Conservation (phyloP, 176 grass and related monocot genomes). For the Oryza officinalis region DNA sequence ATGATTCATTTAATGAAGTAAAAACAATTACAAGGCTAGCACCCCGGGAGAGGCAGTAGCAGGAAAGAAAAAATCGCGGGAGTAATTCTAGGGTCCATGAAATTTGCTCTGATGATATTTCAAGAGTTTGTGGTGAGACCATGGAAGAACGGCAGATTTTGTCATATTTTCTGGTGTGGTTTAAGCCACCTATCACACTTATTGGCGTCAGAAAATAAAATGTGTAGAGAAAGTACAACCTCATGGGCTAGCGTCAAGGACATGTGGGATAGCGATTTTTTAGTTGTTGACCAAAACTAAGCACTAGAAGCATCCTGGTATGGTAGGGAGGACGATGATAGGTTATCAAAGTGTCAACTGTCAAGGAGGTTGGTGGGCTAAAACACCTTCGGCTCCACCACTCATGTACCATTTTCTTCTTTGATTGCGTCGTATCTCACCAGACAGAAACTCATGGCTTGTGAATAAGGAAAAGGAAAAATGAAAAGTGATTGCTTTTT, state of each 20-base stretch:
- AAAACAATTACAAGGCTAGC: no score
- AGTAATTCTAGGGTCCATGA: not conserved
- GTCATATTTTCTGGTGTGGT: not conserved
- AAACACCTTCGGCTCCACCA: slow-evolving; percentile 5
- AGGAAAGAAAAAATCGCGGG: no score
- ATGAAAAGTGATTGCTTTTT: not conserved
- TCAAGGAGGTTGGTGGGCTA: slow-evolving; percentile 26
- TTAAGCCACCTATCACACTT: not conserved
- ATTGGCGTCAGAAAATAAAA: not conserved
- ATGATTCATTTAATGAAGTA: no score
- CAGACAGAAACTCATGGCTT: not conserved
- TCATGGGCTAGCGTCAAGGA: not conserved
- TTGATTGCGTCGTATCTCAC: not conserved
- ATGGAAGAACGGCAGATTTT: not conserved
- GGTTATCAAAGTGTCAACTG: slow-evolving; percentile 24
- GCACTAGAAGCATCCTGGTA: not conserved
- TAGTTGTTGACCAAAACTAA: not conserved
- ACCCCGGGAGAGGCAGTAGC: no score
- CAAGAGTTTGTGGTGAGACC: no score
- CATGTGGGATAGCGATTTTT: slow-evolving; percentile 19
- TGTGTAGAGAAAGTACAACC: not conserved
- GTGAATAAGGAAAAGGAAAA: not conserved
- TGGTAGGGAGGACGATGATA: not conserved
- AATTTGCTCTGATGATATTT: not conserved
- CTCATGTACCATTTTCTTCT: not conserved